Base-by-base conservation (phyloP, 371 early-diverging fungal species). In the Actinomortierella ambigua region DNA sequence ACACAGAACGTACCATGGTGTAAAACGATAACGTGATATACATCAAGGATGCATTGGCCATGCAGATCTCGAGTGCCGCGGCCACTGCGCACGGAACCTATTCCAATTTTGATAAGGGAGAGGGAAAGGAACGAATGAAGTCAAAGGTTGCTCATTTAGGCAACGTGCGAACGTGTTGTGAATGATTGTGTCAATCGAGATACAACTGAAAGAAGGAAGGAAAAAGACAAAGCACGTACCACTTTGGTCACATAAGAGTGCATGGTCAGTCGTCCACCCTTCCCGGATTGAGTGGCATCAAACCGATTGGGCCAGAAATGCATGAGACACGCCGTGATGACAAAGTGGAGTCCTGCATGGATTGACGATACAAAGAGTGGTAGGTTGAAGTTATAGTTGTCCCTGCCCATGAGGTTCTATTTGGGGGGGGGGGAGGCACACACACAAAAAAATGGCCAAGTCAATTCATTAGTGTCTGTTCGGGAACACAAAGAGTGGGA, bases 11-110 rank as follows among this genome's bases (percentile, higher is more conserved):
- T 77, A 79, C 85, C 94, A 96, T 93, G n/a, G 96, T 97, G 79
- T 95, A 95, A 65, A 96, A 95, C 2, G 95, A 88, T 28, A 97
- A 84, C 0, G 95, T 90, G 42, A 97, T 92, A 42, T 81, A 82
- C 73, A 89, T 86, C 29, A 96, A 82, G 22, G 91, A 89, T 3
- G 91, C 84, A 77, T 95, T 96, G 41, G 94, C 88, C 75, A 94
- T 85, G 17, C 95, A 91, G 64, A 97, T 93, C 59, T 97, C 97
- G 39, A 95, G 59, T 18, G 92, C 95, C 18, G 97, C 91, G 2
- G 96, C 92, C 6, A 93, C 55, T 15, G 90, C 95, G 69, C 95
- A 95, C 5, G 97, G 97, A 1, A 96, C 79, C 65, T 79, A n/a
- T n/a, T n/a, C n/a, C n/a, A n/a, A n/a, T n/a, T n/a, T n/a, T n/a